These are phyloP conservation scores for Hymenoscyphus repandus DNA, from an alignment of 2,329 filamentous ascomycete species.

Conservation along the genomic window DNA sequence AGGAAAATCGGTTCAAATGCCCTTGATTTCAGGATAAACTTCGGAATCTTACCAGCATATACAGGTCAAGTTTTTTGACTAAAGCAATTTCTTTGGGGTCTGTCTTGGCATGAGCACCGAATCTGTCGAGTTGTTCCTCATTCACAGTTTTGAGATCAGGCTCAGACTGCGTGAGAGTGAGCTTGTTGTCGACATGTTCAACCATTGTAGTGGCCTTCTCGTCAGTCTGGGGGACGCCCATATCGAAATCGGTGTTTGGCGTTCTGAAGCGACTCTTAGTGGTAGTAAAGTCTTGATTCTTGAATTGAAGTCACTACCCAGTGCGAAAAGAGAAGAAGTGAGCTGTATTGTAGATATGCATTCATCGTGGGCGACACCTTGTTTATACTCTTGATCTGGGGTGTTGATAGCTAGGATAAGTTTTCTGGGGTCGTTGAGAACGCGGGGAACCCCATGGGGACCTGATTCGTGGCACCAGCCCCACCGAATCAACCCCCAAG, in stretches of 20 bases:
- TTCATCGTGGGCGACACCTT: too few relatives aligned
- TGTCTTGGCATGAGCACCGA: slow-evolving; percentile 2
- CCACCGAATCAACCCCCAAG: too few relatives aligned
- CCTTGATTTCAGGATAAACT: too few relatives aligned
- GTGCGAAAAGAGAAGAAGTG: too few relatives aligned
- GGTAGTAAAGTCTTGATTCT: not conserved
- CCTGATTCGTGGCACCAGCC: not conserved
- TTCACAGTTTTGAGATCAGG: not conserved
- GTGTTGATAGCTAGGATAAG: too few relatives aligned
- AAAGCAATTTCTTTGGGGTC: slow-evolving; percentile 4
- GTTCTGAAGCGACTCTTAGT: not conserved
- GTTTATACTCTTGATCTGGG: not conserved
- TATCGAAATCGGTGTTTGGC: too few relatives aligned
- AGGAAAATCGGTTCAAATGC: too few relatives aligned
- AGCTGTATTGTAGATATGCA: too few relatives aligned
- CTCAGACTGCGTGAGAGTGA: not conserved
- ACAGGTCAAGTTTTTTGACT: slow-evolving; percentile 2
- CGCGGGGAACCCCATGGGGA: not conserved
- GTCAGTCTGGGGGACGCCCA: not conserved
- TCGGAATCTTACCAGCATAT: slow-evolving; percentile 7
- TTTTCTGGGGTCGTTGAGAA: not conserved
- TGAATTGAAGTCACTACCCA: too few relatives aligned
- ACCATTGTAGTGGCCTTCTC: not conserved
- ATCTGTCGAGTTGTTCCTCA: not conserved
- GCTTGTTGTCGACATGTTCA: slow-evolving; percentile 4